A percentile compares a stretch with the other conserved stretches of the same genome.
Evolutionary conservation across 108 stramenopile species (phyloP).

Genomic region (Schizochytrium sp.): DNA sequence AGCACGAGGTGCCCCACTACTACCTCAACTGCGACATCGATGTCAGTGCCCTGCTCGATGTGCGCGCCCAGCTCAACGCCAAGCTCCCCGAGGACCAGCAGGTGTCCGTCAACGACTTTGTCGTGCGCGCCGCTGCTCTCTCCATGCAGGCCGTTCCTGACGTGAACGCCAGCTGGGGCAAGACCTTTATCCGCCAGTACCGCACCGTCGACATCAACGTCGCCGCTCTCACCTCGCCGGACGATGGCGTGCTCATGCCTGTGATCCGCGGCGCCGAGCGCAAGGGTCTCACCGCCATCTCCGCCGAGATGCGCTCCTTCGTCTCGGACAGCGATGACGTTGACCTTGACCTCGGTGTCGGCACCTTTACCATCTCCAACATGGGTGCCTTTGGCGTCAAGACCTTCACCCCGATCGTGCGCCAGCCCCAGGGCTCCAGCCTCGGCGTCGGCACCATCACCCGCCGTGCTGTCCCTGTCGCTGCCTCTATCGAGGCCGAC

Average conservation of each 20-base stretch:
- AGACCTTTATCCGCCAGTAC: constrained; percentile 68
- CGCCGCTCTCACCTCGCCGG: constrained; percentile 57
- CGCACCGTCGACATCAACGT: constrained; percentile 85
- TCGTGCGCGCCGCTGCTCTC: constrained; percentile 79
- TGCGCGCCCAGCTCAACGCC: constrained; percentile 67
- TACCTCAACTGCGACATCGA: constrained; percentile 85
- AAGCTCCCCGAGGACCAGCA: constrained; percentile 37
- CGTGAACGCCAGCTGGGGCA: constrained; percentile 79
- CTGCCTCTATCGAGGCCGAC: constrained; percentile 45
- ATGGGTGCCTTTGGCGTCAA: constrained; percentile 95
- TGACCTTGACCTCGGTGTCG: constrained; percentile 30
- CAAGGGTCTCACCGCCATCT: constrained; percentile 63
- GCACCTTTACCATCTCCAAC: constrained; percentile 82
- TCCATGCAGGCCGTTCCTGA: constrained; percentile 73
- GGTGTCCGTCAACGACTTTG: constrained; percentile 76
- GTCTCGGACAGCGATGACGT: constrained; percentile 30
- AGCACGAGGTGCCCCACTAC: constrained; percentile 88
- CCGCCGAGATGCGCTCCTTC: constrained; percentile 21
- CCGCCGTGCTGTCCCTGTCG: constrained; percentile 78
- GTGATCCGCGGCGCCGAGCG: constrained; percentile 70
- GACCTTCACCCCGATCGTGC: constrained; percentile 83
- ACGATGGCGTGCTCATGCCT: constrained; percentile 69
- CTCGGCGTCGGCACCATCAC: constrained; percentile 86
- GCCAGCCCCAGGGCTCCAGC: constrained; percentile 85
- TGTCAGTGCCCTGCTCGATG: constrained; percentile 64